These are phyloP conservation scores for Ogataea methylovora DNA, from an alignment of 805 yeast species.

Conservation along the genomic window DNA sequence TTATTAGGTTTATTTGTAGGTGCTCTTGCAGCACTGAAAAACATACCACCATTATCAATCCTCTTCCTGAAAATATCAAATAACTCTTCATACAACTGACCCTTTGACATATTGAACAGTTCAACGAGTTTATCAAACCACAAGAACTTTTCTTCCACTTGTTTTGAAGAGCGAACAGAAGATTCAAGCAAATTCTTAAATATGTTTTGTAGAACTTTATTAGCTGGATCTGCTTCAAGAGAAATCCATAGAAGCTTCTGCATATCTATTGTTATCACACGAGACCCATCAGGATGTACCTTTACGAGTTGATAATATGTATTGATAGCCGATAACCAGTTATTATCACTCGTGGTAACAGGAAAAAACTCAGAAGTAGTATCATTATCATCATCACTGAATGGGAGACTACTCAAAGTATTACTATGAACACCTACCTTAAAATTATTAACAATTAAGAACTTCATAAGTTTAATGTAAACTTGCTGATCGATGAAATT, in stretches of 20 bases:
- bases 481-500: constrained; percentile 20
- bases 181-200: constrained; percentile 15
- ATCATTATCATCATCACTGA: constrained; percentile 14
- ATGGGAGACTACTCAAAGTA: constrained; percentile 16
- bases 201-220: constrained; percentile 11
- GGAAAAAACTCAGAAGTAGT: constrained; percentile 22
- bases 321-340: constrained; percentile 19
- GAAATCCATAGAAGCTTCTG: constrained; percentile 24
- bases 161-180: constrained; percentile 6
- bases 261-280: constrained; percentile 9
- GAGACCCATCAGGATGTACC: constrained; percentile 9
- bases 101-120: constrained; percentile 18
- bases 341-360: constrained; percentile 22
- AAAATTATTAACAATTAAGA: constrained; percentile 25
- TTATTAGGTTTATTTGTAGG: no score
- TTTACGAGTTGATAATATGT: constrained; percentile 23
- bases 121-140: constrained; percentile 23
- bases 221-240: constrained; percentile 20
- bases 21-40: no score
- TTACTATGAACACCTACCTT: constrained; percentile 22
- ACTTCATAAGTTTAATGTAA: constrained; percentile 25
- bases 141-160: constrained; percentile 9
- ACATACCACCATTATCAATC: constrained; percentile 23
- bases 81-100: constrained; percentile 14
- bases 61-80: constrained; percentile 17